Evolutionary conservation across 345 rosid species (phyloP).

Genomic region (Pistacia integerrima): DNA sequence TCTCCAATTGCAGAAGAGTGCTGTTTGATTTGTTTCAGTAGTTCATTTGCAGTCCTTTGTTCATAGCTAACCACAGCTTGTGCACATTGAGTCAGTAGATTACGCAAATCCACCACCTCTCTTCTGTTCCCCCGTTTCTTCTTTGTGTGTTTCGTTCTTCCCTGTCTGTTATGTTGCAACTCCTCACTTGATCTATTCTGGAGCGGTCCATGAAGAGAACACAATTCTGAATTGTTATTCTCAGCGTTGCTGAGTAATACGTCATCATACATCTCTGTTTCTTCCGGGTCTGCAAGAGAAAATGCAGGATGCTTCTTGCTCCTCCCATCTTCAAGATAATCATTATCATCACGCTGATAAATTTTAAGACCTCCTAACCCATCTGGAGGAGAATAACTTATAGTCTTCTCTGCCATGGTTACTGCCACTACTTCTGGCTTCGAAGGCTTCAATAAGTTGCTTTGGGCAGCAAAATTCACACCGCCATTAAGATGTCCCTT

Average conservation of each 20-base stretch:
- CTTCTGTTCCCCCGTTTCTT: constrained; percentile 10
- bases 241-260: constrained; percentile 38
- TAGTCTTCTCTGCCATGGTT: background rate
- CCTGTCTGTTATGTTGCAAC: background rate
- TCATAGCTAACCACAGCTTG: constrained; percentile 35
- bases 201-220: background rate
- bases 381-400: constrained; percentile 13
- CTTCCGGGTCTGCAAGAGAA: constrained; percentile 46
- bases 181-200: background rate
- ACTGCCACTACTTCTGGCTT: background rate
- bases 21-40: constrained; percentile 39
- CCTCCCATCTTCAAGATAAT: constrained; percentile 39
- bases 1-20: constrained; percentile 39
- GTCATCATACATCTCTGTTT: constrained; percentile 47
- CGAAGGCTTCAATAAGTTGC: background rate
- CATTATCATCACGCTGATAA: constrained; percentile 33
- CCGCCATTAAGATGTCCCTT: background rate
- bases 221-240: background rate
- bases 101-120: constrained; percentile 35
- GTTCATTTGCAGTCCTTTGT: constrained; percentile 27
- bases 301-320: constrained; percentile 50
- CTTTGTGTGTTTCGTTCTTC: background rate
- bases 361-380: constrained; percentile 36
- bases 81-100: constrained; percentile 36
- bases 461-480: background rate